Evolutionary conservation across 306 rosid genomes (phyloP).

Genomic region (Adenanthera pavonina): DNA sequence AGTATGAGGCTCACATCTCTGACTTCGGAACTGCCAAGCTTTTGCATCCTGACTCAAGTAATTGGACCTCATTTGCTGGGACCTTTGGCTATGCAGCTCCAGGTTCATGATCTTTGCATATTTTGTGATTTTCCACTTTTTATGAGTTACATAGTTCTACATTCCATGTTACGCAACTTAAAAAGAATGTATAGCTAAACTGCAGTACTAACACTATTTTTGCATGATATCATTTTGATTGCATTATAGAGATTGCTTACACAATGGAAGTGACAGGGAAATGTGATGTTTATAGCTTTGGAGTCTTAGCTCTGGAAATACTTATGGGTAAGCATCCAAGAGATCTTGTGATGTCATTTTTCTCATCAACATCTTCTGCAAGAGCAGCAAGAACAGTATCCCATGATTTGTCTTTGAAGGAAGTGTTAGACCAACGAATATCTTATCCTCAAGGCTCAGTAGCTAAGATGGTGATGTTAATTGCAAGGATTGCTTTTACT

Average conservation of each 20-base stretch:
- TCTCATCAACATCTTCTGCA: background rate
- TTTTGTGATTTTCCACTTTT: too few relatives aligned
- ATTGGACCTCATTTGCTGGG: background rate
- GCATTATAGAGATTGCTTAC: too few relatives aligned
- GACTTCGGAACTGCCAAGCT: background rate
- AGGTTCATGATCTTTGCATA: background rate
- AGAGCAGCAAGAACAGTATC: background rate
- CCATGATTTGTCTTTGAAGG: background rate
- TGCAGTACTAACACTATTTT: too few relatives aligned
- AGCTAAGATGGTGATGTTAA: background rate
- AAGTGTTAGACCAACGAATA: constrained; percentile 31
- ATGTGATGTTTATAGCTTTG: too few relatives aligned
- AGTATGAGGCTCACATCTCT: background rate
- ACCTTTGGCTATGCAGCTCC: background rate
- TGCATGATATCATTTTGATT: too few relatives aligned
- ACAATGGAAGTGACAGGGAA: too few relatives aligned
- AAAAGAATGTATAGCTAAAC: background rate
- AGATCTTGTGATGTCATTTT: background rate
- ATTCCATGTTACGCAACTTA: background rate
- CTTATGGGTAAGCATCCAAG: constrained; percentile 26
- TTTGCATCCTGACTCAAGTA: background rate
- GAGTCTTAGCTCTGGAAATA: constrained; percentile 19
- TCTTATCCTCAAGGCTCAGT: background rate
- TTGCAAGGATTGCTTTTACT: background rate
- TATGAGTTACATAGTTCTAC: too few relatives aligned